Conservation (phyloP, 108 stramenopile genomes). For the Nannochloropsis gaditana region DNA sequence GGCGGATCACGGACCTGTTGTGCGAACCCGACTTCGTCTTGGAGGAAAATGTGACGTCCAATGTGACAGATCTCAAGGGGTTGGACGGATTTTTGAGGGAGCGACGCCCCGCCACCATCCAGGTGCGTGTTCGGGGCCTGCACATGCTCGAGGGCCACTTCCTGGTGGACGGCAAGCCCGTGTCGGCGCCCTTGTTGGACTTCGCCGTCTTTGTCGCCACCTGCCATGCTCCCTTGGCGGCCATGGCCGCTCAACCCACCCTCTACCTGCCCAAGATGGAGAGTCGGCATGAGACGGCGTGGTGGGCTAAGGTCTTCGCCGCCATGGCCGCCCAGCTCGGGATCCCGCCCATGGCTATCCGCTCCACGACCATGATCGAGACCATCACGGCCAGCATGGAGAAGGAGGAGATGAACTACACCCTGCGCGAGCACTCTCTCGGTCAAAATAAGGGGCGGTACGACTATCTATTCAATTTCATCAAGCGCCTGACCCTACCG, state of each 20-base stretch:
- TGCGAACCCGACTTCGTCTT: background rate
- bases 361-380: background rate
- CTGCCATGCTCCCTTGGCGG: background rate
- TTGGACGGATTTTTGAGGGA: background rate
- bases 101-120: background rate
- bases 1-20: background rate
- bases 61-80: background rate
- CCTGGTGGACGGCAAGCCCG: background rate
- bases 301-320: constrained; percentile 12
- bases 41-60: background rate
- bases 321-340: background rate
- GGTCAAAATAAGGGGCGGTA: background rate
- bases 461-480: background rate
- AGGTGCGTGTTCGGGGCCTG: background rate
- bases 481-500: background rate
- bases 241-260: background rate
- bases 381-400: constrained; percentile 10
- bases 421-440: background rate
- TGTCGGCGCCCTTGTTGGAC: background rate
- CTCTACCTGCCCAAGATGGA: constrained; percentile 10
- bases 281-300: background rate
- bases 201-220: constrained; percentile 6
- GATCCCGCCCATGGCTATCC: background rate
- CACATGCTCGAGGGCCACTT: constrained; percentile 3
- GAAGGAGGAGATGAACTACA: constrained; percentile 16